Conservation (phyloP, 495 filamentous ascomycete species). For the Xylaria longipes region DNA sequence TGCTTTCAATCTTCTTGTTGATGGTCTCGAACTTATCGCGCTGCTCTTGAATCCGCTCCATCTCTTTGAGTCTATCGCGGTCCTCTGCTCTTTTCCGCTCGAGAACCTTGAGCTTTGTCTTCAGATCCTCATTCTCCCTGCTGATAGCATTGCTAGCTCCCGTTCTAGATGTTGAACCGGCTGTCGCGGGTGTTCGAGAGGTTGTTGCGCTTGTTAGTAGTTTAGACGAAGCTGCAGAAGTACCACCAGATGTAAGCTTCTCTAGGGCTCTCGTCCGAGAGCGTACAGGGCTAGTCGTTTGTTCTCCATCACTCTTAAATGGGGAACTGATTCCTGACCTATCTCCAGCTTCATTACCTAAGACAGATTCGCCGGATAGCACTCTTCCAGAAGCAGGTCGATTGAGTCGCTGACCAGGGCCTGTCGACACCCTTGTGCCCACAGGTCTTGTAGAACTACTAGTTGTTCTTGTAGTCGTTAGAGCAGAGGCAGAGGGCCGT, state of each 20-base stretch:
- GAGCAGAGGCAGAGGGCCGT: slow-evolving; percentile 44
- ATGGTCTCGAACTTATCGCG: slow-evolving; percentile 86
- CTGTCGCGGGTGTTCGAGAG: slow-evolving; percentile 41
- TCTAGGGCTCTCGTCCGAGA: slow-evolving; percentile 53
- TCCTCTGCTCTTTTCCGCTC: slow-evolving; percentile 86
- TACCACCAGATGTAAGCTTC: slow-evolving; percentile 49
- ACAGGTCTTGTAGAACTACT: slow-evolving; percentile 43
- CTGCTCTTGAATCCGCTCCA: slow-evolving; percentile 80
- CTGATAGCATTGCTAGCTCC: slow-evolving; percentile 49
- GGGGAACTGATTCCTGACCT: slow-evolving; percentile 45
- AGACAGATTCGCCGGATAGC: slow-evolving; percentile 49
- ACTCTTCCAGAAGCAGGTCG: slow-evolving; percentile 46
- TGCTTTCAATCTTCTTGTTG: slow-evolving; percentile 89
- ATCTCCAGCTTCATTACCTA: slow-evolving; percentile 48
- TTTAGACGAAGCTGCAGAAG: slow-evolving; percentile 32
- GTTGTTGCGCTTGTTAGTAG: slow-evolving; percentile 37
- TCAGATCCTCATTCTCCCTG: slow-evolving; percentile 79
- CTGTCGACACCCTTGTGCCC: slow-evolving; percentile 43
- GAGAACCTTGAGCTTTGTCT: slow-evolving; percentile 76
- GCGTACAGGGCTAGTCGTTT: slow-evolving; percentile 54
- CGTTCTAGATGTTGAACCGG: slow-evolving; percentile 37
- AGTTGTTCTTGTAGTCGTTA: slow-evolving; percentile 36
- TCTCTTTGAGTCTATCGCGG: slow-evolving; percentile 79
- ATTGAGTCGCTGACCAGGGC: slow-evolving; percentile 38
- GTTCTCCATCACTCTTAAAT: slow-evolving; percentile 50